phyloP scores from a whole-genome alignment of 129 eudicot species.

The Flaveria bidentis region DNA sequence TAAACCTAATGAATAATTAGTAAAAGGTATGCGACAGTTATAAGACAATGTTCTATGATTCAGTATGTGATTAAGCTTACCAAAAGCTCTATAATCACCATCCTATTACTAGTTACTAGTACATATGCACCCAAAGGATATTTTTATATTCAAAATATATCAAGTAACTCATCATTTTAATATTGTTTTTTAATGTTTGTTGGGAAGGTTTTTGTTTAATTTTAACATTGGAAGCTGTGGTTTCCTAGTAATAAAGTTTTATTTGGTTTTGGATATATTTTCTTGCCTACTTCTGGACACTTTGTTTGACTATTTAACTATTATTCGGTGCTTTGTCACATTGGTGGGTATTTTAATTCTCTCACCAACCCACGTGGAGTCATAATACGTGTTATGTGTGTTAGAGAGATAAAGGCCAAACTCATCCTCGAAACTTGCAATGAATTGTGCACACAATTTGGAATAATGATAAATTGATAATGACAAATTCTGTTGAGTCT shows the following conservation, averaged over 20 bases:
- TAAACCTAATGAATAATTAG: neutral
- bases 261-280: slow-evolving; percentile 28
- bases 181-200: neutral
- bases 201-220: slow-evolving; percentile 2
- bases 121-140: neutral
- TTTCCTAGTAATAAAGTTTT: slow-evolving; percentile 12
- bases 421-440: slow-evolving; percentile 20
- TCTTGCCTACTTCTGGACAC: slow-evolving; percentile 14
- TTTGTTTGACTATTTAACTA: neutral
- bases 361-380: slow-evolving; percentile 36
- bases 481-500: slow-evolving; percentile 27
- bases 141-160: neutral
- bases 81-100: no score
- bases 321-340: slow-evolving; percentile 17
- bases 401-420: neutral
- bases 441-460: slow-evolving; percentile 4
- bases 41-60: no score
- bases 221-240: slow-evolving; percentile 21
- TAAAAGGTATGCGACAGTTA: no score
- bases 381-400: neutral
- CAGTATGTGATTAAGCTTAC: no score
- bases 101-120: neutral
- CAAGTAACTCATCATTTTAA: neutral
- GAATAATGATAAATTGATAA: neutral
- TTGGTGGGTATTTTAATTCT: slow-evolving; percentile 15